phyloP scores from a whole-genome alignment of 495 filamentous ascomycete genomes.

The Rusavskia elegans region DNA sequence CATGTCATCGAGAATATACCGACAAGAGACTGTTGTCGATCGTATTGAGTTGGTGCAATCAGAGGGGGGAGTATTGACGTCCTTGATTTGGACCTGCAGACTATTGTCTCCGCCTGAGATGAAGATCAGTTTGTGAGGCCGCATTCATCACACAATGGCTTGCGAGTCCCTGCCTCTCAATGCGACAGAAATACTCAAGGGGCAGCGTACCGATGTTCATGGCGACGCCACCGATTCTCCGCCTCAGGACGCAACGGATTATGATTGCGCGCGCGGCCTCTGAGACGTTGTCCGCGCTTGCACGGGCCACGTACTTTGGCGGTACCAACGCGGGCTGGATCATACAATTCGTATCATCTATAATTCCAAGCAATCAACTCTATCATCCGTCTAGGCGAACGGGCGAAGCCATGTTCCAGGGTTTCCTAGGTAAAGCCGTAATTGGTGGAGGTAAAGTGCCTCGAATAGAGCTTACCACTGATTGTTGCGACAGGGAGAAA shows the following conservation, averaged over 20 bases:
- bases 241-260: background rate
- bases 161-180: background rate
- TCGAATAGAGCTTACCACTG: too few species aligned
- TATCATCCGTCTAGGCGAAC: too few species aligned
- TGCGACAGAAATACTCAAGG: too few species aligned
- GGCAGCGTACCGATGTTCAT: background rate
- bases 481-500: too few species aligned
- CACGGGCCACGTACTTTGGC: background rate
- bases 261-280: background rate
- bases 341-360: background rate
- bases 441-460: too few species aligned
- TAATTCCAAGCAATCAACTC: too few species aligned
- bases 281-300: background rate
- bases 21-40: background rate
- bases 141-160: background rate
- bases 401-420: too few species aligned
- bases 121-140: background rate
- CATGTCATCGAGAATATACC: background rate
- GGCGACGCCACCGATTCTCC: background rate
- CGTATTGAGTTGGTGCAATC: background rate
- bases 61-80: background rate
- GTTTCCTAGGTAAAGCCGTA: too few species aligned
- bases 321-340: background rate
- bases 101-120: background rate
- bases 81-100: background rate